Base-by-base conservation (phyloP, 768 basidiomycete species). In the Pleurotus tuber-regium region DNA sequence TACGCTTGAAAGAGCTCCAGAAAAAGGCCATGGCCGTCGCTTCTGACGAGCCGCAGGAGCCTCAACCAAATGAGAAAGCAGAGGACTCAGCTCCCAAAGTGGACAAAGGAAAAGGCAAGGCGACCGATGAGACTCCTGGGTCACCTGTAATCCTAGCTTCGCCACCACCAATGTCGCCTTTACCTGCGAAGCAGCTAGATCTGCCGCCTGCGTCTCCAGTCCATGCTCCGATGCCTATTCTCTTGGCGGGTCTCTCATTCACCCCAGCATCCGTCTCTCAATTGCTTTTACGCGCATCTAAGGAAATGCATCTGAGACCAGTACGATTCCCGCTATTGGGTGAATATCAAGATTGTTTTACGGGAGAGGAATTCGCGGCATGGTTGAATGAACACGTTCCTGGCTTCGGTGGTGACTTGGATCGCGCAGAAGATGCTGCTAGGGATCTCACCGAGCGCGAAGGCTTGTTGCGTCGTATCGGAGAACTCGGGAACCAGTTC, bases 91-190 rank as follows among this genome's bases (percentile, higher is more conserved):
- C 70, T 7, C 75, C 79, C 6, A 89, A 81, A 60, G 65, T 87
- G n/a, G 89, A 92, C 75, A 92, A 93, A 65, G 91, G 89, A 52
- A 92, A 91, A 66, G 83, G 84, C 54, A 86, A 80, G 61, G 82
- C 80, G 21, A 60, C 80, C 33, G 80, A 81, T 50, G 60, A 57
- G 7, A 62, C 61, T 41, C 65, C 67, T 29, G 57, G 59, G 23
- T 64, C 68, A 4, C 59, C 69, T 26, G 68, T 66, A 31, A 57
- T 71, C 39, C 58, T 71, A 6, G 67, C 70, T 12, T 87, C 81
- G 2, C 87, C 88, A 10, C 82, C 79, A 47, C 76, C 81, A 19
- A 69, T 84, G 72, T 89, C 83, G 1, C 83, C 87, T 4, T 30
- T 48, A 21, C 46, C 46, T 14, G 46, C 31, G 31, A 33, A 23